Conservation (phyloP, 2,329 filamentous ascomycete species). For the Tolypocladium capitatum region DNA sequence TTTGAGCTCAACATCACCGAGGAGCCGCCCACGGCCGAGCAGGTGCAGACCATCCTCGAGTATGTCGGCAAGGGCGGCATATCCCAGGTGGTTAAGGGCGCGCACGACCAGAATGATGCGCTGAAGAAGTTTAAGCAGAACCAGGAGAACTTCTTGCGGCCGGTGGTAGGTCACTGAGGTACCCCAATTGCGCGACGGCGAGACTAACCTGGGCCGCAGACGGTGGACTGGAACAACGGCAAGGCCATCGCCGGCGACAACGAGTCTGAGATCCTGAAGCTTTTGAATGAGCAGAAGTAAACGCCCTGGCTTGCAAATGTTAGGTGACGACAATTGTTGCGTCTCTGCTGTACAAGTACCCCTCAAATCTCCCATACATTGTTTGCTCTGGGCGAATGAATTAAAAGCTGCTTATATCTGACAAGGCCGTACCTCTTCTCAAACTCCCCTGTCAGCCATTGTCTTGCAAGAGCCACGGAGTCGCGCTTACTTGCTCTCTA, state of each 20-base stretch:
- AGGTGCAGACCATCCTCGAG: conserved; percentile 71
- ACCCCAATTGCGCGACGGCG: not conserved
- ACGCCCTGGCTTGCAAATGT: not conserved
- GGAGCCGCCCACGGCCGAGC: conserved; percentile 64
- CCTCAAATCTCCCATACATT: not conserved
- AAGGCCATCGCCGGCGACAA: conserved; percentile 64
- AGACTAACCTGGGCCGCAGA: conserved; percentile 15
- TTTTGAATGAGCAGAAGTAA: conserved; percentile 48
- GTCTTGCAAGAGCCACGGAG: no score
- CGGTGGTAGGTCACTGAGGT: conserved; percentile 49
- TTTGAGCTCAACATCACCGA: conserved; percentile 85
- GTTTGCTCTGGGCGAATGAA: not conserved
- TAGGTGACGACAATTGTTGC: not conserved
- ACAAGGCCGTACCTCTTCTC: no score
- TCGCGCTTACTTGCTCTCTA: not conserved
- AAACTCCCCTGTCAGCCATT: no score
- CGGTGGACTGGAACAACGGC: conserved; percentile 91
- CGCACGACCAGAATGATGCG: conserved; percentile 62
- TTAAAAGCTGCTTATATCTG: no score
- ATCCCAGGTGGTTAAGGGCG: conserved; percentile 54
- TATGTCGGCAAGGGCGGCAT: conserved; percentile 58
- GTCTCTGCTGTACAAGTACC: conserved; percentile 2
- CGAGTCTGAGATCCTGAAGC: conserved; percentile 78
- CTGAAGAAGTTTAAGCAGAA: conserved; percentile 64
- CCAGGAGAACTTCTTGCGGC: conserved; percentile 54